Evolutionary conservation across 208 protist genomes (phyloP), one percentile per base, ranked within the genome.

Genomic region (Trypanosoma brucei): DNA sequence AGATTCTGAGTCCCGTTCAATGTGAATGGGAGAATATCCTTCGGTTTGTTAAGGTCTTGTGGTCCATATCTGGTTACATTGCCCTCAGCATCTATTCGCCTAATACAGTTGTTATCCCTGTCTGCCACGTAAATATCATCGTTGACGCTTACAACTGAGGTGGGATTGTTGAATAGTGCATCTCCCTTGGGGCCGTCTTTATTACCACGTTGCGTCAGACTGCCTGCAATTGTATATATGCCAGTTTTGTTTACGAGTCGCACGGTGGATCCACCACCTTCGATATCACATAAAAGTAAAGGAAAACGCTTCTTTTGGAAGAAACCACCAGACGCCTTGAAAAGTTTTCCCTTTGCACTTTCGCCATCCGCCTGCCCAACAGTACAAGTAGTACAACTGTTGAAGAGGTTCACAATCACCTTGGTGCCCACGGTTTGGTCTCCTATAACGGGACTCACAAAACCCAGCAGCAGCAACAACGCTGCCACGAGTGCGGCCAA

Each of bases 271-370:
- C 80, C 81, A 37, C 55, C 54, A 36, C 69, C 59, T 1, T 74
- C 81, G 67, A 70, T 76, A 62, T 92, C 86, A 3, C 64, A 75
- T 56, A 92, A 72, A 51, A 81, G 65, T n/a, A 89, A 54, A 2
- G 59, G 39, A 34, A 50, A 46, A 1, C 36, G 1, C 1, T 59
- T 55, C 3, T 54, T 36, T 63, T 66, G 33, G 33, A 66, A 62
- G 36, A 55, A 64, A 39, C 59, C 72, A 13, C 68, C 33, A 30
- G 60, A 55, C 37, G 80, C 75, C 38, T 60, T 68, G 37, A 70
- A 78, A 38, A 87, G 72, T 34, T 55, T 59, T 30, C 86, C 86
- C 30, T 75, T 56, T 11, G 70, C 75, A 52, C 57, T 81, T 3
- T 31, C 37, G 1, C 86, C 86, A 66, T 92, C 82, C 1, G 31